Evolutionary conservation across 768 basidiomycete species (phyloP).

Genomic region (Mycena haematopus): DNA sequence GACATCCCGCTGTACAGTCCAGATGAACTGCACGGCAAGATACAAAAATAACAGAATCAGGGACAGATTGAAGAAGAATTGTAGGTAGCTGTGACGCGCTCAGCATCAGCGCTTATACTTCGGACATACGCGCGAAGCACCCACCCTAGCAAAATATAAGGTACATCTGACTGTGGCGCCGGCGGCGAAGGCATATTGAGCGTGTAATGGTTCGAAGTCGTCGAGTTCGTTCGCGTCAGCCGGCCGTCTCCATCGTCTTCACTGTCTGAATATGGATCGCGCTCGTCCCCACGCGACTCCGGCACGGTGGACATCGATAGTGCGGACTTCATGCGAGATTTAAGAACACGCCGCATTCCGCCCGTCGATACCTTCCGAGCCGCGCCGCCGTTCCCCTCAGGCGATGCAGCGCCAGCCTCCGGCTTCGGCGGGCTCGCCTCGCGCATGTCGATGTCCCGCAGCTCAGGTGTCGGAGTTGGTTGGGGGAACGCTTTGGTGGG

Average conservation of each 20-base stretch:
- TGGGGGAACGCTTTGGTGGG: conserved; percentile 65
- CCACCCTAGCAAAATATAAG: conserved; percentile 88
- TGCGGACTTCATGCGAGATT: conserved; percentile 57
- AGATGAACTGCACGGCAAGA: conserved; percentile 83
- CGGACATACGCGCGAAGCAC: conserved; percentile 35
- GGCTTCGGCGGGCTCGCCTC: conserved; percentile 67
- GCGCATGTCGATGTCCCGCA: conserved; percentile 77
- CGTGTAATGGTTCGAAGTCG: conserved; percentile 82
- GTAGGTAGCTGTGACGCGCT: conserved; percentile 69
- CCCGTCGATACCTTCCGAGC: conserved; percentile 64
- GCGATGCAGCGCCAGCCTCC: conserved; percentile 39
- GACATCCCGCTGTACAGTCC: conserved; percentile 91
- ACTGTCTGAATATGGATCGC: conserved; percentile 46
- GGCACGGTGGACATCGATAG: conserved; percentile 36
- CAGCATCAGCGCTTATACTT: conserved; percentile 7
- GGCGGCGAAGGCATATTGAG: conserved; percentile 76
- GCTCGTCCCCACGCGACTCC: conserved; percentile 44
- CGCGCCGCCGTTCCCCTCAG: conserved; percentile 34
- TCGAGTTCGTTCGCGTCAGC: conserved; percentile 64
- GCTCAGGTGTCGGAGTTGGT: conserved; percentile 44
- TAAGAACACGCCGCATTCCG: conserved; percentile 69
- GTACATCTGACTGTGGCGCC: conserved; percentile 64
- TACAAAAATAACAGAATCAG: conserved; percentile 86
- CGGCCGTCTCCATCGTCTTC: conserved; percentile 56
- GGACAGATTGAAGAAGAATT: conserved; percentile 92